phyloP scores from a whole-genome alignment of 257 asterid species.

The Nicotiana sylvestris region DNA sequence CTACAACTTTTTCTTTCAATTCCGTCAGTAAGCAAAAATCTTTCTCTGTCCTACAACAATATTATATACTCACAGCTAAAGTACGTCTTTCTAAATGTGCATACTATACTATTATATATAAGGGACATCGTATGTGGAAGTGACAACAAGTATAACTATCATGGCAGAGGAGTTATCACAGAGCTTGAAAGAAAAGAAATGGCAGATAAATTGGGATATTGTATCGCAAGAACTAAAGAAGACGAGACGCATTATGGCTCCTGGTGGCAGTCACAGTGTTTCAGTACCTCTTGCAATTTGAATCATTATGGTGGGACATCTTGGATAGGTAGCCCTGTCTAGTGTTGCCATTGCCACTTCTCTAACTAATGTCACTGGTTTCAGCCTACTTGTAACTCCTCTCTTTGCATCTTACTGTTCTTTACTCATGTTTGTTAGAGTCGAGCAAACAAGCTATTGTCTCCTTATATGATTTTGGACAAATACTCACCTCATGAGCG shows the following conservation, averaged over 20 bases:
- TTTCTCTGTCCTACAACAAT: background rate
- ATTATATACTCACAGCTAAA: no score
- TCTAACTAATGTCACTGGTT: constrained; percentile 37
- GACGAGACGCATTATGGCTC: constrained; percentile 35
- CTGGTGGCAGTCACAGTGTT: constrained; percentile 44
- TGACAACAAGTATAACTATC: background rate
- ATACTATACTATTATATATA: background rate
- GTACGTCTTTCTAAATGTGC: background rate
- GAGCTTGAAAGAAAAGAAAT: constrained; percentile 9
- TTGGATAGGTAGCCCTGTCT: constrained; percentile 34
- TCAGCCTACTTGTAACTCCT: constrained; percentile 39
- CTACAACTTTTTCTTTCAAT: no score
- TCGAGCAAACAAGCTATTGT: no score
- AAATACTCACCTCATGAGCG: no score
- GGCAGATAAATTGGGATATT: constrained; percentile 13
- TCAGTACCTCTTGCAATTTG: constrained; percentile 40
- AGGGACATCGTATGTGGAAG: background rate
- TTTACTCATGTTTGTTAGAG: no score
- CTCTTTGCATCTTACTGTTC: background rate
- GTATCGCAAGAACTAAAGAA: constrained; percentile 34
- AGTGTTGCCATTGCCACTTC: constrained; percentile 46
- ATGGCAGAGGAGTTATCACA: constrained; percentile 10
- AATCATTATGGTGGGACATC: constrained; percentile 45
- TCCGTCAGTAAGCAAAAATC: background rate
- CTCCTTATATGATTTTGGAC: no score